These are phyloP conservation scores for Beauveria bassiana DNA, from an alignment of 2,329 filamentous ascomycete genomes.

Conservation along the genomic window DNA sequence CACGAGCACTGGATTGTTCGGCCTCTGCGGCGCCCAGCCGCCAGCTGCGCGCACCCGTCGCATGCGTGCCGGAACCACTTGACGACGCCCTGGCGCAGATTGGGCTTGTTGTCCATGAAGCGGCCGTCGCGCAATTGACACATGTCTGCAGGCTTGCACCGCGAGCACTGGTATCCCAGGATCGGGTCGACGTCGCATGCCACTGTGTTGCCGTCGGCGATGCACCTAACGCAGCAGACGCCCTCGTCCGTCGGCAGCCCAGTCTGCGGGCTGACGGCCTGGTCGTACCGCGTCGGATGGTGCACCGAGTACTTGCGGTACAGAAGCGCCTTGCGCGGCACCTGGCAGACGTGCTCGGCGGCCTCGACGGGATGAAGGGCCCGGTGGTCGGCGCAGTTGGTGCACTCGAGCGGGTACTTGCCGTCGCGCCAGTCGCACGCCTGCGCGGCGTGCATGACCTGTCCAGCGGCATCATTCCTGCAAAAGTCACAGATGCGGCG, in stretches of 20 bases:
- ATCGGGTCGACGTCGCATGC: constrained; percentile 19
- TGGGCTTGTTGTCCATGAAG: constrained; percentile 12
- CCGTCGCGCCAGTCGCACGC: constrained; percentile 14
- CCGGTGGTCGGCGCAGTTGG: constrained; percentile 20
- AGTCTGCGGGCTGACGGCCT: background rate
- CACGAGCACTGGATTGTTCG: constrained; percentile 15
- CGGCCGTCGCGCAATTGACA: constrained; percentile 10
- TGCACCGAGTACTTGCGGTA: constrained; percentile 13
- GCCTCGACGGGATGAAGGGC: background rate
- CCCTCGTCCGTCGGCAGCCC: constrained; percentile 9
- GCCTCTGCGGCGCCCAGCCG: background rate
- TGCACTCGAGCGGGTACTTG: constrained; percentile 17
- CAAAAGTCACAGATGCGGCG: constrained; percentile 15
- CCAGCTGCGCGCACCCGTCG: constrained; percentile 16
- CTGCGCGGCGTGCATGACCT: background rate
- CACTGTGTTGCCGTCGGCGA: constrained; percentile 13
- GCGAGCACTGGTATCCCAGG: constrained; percentile 15
- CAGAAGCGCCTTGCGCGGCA: constrained; percentile 3
- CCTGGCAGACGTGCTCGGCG: constrained; percentile 12
- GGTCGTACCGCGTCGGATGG: constrained; percentile 12
- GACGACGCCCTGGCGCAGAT: constrained; percentile 11
- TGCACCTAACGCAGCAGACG: constrained; percentile 13
- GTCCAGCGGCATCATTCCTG: constrained; percentile 1
- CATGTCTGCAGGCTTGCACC: constrained; percentile 8
- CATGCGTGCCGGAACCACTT: constrained; percentile 20